Percentiles rank a stretch among this genome's conserved stretches.
Evolutionary conservation across 139 green algal genomes (phyloP).

Genomic region (Chlorella vulgaris): DNA sequence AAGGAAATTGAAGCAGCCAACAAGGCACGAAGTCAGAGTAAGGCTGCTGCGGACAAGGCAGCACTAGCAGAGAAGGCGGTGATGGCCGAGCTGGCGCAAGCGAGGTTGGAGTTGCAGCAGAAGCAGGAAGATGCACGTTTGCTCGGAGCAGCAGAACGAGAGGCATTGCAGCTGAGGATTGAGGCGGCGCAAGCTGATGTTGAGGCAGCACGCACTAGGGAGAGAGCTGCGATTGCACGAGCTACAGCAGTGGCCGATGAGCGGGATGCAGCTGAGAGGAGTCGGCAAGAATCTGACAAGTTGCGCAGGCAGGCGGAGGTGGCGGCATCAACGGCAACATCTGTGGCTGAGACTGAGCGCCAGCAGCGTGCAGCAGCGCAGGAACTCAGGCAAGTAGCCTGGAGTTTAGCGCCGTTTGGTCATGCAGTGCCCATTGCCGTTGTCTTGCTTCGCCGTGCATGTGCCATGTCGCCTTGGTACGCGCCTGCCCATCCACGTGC

Average conservation of each 20-base stretch:
- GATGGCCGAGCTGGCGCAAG: constrained; percentile 2
- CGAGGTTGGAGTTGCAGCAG: neutral
- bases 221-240: neutral
- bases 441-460: neutral
- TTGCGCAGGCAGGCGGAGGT: constrained; percentile 7
- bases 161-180: constrained; percentile 3
- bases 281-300: neutral
- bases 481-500: no score
- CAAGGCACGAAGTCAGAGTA: neutral
- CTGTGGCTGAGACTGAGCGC: constrained; percentile 21
- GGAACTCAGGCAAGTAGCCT: neutral
- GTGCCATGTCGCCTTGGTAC: no score
- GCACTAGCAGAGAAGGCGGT: neutral
- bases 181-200: constrained; percentile 12
- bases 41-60: neutral
- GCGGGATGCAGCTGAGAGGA: neutral
- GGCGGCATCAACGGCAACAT: neutral
- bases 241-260: neutral
- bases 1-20: neutral
- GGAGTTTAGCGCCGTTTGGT: neutral
- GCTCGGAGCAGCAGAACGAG: constrained; percentile 11
- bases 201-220: neutral
- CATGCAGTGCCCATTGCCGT: neutral
- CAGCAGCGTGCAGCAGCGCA: constrained; percentile 17
- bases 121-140: constrained; percentile 8